A percentile compares a stretch with the other conserved stretches of the same genome.
phyloP scores from a whole-genome alignment of 805 yeast species.

The Aciculoconidium aculeatum region DNA sequence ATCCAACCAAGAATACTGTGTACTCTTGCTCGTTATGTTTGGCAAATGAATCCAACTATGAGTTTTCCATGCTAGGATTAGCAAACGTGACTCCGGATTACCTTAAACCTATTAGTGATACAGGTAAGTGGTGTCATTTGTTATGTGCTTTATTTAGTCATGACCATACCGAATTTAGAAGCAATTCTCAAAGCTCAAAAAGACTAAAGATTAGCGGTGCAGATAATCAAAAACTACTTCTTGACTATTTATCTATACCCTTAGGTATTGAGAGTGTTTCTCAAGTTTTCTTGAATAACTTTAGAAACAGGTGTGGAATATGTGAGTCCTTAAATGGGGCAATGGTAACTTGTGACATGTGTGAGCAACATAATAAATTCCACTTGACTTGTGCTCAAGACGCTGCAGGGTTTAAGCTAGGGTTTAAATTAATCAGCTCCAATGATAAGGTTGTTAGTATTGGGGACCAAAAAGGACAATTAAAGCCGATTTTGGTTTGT shows the following conservation, averaged over 20 bases:
- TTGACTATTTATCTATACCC: constrained; percentile 12
- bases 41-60: constrained; percentile 45
- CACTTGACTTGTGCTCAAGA: constrained; percentile 62
- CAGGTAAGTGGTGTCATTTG: constrained; percentile 74
- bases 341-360: constrained; percentile 40
- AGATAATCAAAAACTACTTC: constrained; percentile 11
- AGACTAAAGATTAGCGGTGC: constrained; percentile 21
- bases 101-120: constrained; percentile 55
- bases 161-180: constrained; percentile 21
- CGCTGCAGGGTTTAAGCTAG: constrained; percentile 39
- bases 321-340: constrained; percentile 48
- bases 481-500: constrained; percentile 42
- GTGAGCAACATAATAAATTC: constrained; percentile 20
- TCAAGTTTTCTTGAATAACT: constrained; percentile 21
- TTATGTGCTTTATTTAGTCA: constrained; percentile 59
- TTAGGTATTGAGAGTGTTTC: constrained; percentile 27
- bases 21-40: constrained; percentile 66
- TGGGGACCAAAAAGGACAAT: constrained; percentile 28
- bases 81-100: constrained; percentile 50
- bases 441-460: constrained; percentile 18
- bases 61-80: constrained; percentile 37
- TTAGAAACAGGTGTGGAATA: constrained; percentile 34
- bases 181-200: constrained; percentile 1
- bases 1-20: constrained; percentile 51
- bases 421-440: constrained; percentile 41